Base-by-base conservation (phyloP, 1,284 basidiomycete genomes). In the Bjerkandera adusta region DNA sequence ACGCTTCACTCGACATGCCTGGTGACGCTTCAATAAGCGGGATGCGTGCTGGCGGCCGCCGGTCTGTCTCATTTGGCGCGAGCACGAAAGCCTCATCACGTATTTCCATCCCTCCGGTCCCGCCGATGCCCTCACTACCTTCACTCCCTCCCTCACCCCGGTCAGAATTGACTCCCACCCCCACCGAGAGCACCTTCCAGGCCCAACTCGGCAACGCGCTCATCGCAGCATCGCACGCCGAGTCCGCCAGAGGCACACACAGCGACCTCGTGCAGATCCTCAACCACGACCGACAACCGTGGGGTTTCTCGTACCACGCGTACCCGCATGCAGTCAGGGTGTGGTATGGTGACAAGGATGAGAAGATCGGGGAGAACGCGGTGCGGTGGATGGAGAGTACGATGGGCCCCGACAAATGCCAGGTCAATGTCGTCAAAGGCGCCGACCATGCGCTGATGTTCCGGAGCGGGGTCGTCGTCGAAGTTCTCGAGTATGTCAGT, bases 391-490 rank as follows among this genome's bases (percentile, higher is more conserved):
- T 97, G 89, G 88, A 93, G 65, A 80, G 77, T 54, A 82, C 81
- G 40, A 92, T 94, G 86, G 77, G 81, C n/a, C 71, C 78, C 39
- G 82, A 81, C 35, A 72, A 75, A 49, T 96, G 91, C 61, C 71
- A 75, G 43, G 82, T 98, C 32, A 81, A 84, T 57, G 81, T 97
- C 15, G 84, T 97, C 40, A 84, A 83, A 56, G 89, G 88, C 26
- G 95, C 90, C 15, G 91, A 92, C 57, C 95, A 98, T 66, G 85
- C 85, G 37, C 73, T 98, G 54, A 93, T 98, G 92, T 96, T 92
- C 66, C 87, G 84, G 61, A 85, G 85, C 57, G 76, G 76, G 47
- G 89, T 94, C 36, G 90, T 97, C 58, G 81, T 94, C 29, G 91
- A 96, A 54, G 90, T 92, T 15, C 71, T 97, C 38, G 91, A 96